Percentiles rank a stretch among this genome's conserved stretches.
Evolutionary conservation across 352 stramenopile species (phyloP).

Genomic region (Globisporangium irregulare): DNA sequence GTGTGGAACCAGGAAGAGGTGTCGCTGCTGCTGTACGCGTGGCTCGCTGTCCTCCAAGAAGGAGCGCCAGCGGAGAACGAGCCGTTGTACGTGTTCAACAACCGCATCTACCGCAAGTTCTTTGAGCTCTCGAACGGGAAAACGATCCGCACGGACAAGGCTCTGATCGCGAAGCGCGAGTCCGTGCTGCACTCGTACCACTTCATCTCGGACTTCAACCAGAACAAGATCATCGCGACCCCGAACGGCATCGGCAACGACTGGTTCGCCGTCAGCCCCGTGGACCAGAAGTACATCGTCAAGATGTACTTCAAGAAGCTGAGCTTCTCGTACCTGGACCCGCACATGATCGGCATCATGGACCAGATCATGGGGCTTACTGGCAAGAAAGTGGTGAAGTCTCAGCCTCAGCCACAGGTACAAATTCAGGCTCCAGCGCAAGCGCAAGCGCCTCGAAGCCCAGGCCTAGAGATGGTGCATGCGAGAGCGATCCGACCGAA

Average conservation of each 20-base stretch:
- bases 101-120: constrained; percentile 18
- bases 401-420: too few relatives aligned
- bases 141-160: constrained; percentile 15
- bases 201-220: constrained; percentile 18
- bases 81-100: constrained; percentile 14
- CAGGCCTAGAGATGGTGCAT: neutral
- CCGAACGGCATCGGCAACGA: neutral
- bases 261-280: constrained; percentile 12
- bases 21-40: constrained; percentile 9
- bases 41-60: neutral
- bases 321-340: constrained; percentile 18
- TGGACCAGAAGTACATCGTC: constrained; percentile 15
- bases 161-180: constrained; percentile 16
- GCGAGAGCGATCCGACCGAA: constrained; percentile 12
- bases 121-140: constrained; percentile 8
- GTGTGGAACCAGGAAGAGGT: constrained; percentile 19
- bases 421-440: neutral
- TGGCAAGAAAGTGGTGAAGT: neutral
- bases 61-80: constrained; percentile 11
- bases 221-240: constrained; percentile 3
- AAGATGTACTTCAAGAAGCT: constrained; percentile 18
- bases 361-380: constrained; percentile 10
- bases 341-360: constrained; percentile 4
- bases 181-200: constrained; percentile 16
- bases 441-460: neutral